These are phyloP conservation scores for Pinus albicaulis DNA, from an alignment of 75 land plant species.

Conservation along the genomic window DNA sequence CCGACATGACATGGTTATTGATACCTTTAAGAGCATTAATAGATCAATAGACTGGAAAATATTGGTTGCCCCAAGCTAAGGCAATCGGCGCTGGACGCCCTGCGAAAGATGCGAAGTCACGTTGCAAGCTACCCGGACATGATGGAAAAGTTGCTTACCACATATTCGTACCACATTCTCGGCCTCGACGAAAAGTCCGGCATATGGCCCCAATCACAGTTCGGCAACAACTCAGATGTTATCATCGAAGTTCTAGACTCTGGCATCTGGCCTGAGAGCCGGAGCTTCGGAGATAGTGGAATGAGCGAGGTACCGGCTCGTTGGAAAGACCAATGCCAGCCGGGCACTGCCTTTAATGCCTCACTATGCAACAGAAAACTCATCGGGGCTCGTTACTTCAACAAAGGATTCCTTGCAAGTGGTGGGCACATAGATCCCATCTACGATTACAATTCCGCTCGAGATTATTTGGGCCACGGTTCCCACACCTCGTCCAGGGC, in stretches of 20 bases:
- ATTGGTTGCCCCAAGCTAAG: conserved; percentile 20
- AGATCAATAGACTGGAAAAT: no score
- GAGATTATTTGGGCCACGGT: conserved; percentile 40
- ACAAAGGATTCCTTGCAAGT: not conserved
- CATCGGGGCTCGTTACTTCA: conserved; percentile 36
- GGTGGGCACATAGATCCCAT: not conserved
- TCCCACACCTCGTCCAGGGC: conserved; percentile 43
- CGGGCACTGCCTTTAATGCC: conserved; percentile 4
- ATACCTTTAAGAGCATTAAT: no score
- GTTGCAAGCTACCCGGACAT: not conserved
- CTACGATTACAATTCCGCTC: conserved; percentile 15
- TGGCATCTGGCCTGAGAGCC: conserved; percentile 19
- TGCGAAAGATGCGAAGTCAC: not conserved
- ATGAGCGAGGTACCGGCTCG: conserved; percentile 5
- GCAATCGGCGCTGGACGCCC: not conserved
- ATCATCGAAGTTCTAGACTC: not conserved
- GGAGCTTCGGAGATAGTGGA: conserved; percentile 14
- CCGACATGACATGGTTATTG: no score
- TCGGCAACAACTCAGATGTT: not conserved
- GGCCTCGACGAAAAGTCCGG: not conserved
- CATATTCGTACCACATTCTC: not conserved
- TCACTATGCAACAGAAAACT: conserved; percentile 15
- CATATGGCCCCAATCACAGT: not conserved
- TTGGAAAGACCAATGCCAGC: conserved; percentile 20
- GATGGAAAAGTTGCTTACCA: not conserved